Percentiles rank a stretch among this genome's conserved stretches.
Conservation (phyloP, 805 yeast genomes). For the Metschnikowia anglica region DNA sequence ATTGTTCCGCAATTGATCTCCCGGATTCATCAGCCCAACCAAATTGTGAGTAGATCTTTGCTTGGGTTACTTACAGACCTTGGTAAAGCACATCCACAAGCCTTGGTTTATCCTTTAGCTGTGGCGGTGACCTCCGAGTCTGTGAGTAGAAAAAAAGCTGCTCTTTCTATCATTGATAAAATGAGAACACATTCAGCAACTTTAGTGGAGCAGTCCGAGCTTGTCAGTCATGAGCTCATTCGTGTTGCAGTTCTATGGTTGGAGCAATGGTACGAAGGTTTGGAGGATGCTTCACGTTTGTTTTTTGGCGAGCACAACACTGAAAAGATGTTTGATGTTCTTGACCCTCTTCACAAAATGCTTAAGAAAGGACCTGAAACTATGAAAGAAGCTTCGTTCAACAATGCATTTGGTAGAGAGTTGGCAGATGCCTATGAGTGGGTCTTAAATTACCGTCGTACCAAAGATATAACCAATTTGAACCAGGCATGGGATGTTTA, state of each 20-base stretch:
- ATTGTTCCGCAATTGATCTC: conserved; percentile 95
- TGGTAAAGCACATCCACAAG: conserved; percentile 97
- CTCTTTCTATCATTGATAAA: conserved; percentile 84
- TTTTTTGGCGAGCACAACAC: conserved; percentile 94
- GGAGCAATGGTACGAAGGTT: conserved; percentile 96
- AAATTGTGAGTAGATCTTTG: conserved; percentile 74
- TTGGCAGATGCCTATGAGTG: conserved; percentile 90
- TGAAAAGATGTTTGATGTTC: conserved; percentile 87
- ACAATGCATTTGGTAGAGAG: conserved; percentile 91
- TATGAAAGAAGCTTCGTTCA: conserved; percentile 86
- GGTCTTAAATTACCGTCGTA: conserved; percentile 80
- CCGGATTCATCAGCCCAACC: conserved; percentile 93
- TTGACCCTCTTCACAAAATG: conserved; percentile 86
- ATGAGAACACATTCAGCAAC: conserved; percentile 85
- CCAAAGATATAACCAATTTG: conserved; percentile 81
- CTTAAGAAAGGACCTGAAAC: conserved; percentile 89
- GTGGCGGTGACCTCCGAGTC: conserved; percentile 96
- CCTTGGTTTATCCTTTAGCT: conserved; percentile 89
- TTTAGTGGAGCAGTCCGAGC: conserved; percentile 86
- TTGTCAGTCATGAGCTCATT: conserved; percentile 90
- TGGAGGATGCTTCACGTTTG: conserved; percentile 92
- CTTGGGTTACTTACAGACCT: conserved; percentile 79
- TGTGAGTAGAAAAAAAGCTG: conserved; percentile 85
- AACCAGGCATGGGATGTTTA: conserved; percentile 98
- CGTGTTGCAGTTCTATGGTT: conserved; percentile 97